Percentiles rank a stretch among this genome's conserved stretches.
phyloP scores from a whole-genome alignment of 1,284 basidiomycete genomes.

The Meira miltonrushii region DNA sequence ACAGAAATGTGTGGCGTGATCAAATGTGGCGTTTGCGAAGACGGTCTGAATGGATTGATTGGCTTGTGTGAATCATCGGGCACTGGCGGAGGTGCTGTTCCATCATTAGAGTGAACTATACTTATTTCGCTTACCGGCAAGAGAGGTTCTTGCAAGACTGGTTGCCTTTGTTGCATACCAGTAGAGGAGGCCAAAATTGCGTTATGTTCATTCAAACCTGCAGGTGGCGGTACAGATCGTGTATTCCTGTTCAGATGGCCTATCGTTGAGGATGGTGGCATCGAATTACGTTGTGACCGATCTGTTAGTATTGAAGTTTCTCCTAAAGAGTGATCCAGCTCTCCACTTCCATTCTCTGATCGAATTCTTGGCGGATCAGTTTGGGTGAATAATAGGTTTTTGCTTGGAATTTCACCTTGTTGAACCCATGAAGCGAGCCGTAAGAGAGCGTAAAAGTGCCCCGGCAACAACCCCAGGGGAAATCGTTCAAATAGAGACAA shows the following conservation, averaged over 20 bases:
- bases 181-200: not conserved
- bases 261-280: not conserved
- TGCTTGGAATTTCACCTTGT: conserved; percentile 29
- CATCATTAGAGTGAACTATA: not conserved
- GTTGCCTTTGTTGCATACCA: too few relatives aligned
- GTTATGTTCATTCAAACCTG: not conserved
- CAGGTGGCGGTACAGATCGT: not conserved
- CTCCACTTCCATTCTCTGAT: not conserved
- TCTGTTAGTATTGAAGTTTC: too few relatives aligned
- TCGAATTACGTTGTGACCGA: not conserved
- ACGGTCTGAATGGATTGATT: conserved; percentile 2
- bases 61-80: conserved; percentile 5
- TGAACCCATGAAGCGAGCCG: conserved; percentile 49
- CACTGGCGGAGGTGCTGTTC: not conserved
- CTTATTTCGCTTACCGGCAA: not conserved
- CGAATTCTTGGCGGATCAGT: conserved; percentile 24
- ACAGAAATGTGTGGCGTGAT: not conserved
- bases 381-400: conserved; percentile 46
- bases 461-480: conserved; percentile 39
- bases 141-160: too few relatives aligned
- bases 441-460: conserved; percentile 49
- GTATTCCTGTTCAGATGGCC: not conserved
- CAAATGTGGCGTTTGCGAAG: not conserved
- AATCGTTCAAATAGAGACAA: conserved; percentile 49
- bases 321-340: not conserved